Evolutionary conservation across 1,284 basidiomycete genomes (phyloP).

Genomic region (Coriolopsis trogii): DNA sequence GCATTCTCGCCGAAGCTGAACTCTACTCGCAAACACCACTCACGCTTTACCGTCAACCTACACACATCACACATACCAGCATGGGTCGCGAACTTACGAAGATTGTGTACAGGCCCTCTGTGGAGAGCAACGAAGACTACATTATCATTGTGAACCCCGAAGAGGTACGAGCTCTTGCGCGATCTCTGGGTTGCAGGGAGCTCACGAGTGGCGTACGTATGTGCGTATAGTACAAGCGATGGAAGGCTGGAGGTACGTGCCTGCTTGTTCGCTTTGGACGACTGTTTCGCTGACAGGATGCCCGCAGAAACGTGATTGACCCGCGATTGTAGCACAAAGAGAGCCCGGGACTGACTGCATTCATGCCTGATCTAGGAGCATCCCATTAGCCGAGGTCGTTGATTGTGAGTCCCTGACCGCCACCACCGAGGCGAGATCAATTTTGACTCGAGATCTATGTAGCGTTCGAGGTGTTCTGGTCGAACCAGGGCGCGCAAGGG

Average conservation of each 20-base stretch:
- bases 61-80: conserved; percentile 3
- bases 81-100: conserved; percentile 53
- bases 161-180: conserved; percentile 49
- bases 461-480: conserved; percentile 55
- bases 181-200: not conserved
- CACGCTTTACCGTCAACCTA: conserved; percentile 1
- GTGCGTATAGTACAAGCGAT: conserved; percentile 74
- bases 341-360: conserved; percentile 8
- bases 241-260: conserved; percentile 72
- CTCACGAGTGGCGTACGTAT: conserved; percentile 10
- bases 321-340: conserved; percentile 2
- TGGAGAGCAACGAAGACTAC: conserved; percentile 72
- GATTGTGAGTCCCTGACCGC: conserved; percentile 69
- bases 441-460: too few relatives aligned
- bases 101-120: conserved; percentile 77
- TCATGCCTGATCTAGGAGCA: conserved; percentile 47
- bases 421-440: too few relatives aligned
- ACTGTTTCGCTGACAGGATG: conserved; percentile 24
- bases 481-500: conserved; percentile 73
- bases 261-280: conserved; percentile 4
- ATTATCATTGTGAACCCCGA: conserved; percentile 66
- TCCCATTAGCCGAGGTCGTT: conserved; percentile 70
- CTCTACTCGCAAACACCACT: not conserved
- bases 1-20: not conserved
- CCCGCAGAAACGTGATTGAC: conserved; percentile 66